Percentiles rank a stretch among this genome's conserved stretches.
These are phyloP conservation scores for Pestalotiopsis sp. DNA, from an alignment of 2,329 filamentous ascomycete genomes.

Conservation along the genomic window DNA sequence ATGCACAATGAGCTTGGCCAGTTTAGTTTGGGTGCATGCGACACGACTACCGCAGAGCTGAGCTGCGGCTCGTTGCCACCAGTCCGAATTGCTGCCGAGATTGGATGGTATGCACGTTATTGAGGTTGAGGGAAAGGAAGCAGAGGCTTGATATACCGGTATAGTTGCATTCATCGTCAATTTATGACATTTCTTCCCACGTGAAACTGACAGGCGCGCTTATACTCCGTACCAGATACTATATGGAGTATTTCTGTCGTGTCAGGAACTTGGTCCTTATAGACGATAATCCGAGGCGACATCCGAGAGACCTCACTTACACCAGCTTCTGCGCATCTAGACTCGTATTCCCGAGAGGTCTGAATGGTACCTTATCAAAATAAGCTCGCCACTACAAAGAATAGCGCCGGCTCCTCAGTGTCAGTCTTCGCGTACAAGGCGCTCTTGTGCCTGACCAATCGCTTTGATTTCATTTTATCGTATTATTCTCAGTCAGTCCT, in stretches of 20 bases:
- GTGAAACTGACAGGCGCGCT: not conserved
- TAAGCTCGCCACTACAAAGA: too few relatives aligned
- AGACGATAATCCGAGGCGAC: too few relatives aligned
- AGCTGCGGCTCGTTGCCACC: not conserved
- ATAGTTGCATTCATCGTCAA: not conserved
- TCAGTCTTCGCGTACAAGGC: too few relatives aligned
- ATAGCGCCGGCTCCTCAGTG: too few relatives aligned
- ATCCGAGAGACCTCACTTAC: too few relatives aligned
- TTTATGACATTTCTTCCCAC: not conserved
- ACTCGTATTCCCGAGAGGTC: too few relatives aligned
- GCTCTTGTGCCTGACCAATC: too few relatives aligned
- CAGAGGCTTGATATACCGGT: not conserved
- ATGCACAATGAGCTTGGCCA: not conserved
- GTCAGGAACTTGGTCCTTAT: too few relatives aligned
- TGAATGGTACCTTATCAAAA: too few relatives aligned
- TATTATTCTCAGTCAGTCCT: not conserved
- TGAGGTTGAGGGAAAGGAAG: not conserved
- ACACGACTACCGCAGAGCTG: not conserved
- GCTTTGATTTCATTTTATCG: not conserved
- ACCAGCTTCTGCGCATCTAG: too few relatives aligned
- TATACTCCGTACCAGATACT: too few relatives aligned
- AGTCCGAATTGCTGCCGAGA: not conserved
- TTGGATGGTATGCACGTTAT: not conserved
- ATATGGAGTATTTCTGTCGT: too few relatives aligned
- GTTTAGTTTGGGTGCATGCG: not conserved